Evolutionary conservation across 116 monocot genomes (phyloP), one percentile per base, ranked within the genome.

Genomic region (Phalaenopsis hybrid): DNA sequence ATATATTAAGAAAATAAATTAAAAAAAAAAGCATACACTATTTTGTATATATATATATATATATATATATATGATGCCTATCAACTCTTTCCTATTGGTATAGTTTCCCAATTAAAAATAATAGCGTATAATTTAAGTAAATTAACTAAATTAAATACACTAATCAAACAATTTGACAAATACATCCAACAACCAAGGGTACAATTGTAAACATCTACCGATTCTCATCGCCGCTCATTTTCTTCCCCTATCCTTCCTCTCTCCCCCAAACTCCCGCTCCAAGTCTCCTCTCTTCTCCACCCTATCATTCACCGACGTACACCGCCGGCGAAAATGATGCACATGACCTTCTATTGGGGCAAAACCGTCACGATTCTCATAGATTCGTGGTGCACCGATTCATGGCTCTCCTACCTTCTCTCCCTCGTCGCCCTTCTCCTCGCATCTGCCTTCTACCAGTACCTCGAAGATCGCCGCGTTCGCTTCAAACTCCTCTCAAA

Each of bases 261-360:
- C 25, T 8, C 10, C 10, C 28, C 28, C 23, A 12, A 10, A 67
- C 25, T 67, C 25, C 67, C 67, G 21, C 2, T 23, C 67, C 11
- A 11, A 34, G 72, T 4, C 16, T 72, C 72, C 41, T 72, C 72
- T 55, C 17, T 2, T 55, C 16, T 0, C 41, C 13, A 13, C 72
- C 16, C 72, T 15, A 15, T 37, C 72, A 41, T 15, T 34, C 44
- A 13, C 17, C 52, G 12, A 43, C 63, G 11, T 21, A 82, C n/a
- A 0, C 78, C 59, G 7, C 73, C 45, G 8, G 52, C 73, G 77
- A 90, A 82, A 86, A 98, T 98, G 97, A 95, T 95, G 97, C 95
- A 98, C 93, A 94, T 94, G 93, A 93, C 97, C 82, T 98, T 98
- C 90, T 94, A 98, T 85, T 98, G 97, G 97, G 95, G 97, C 57